phyloP scores from a whole-genome alignment of 2,329 filamentous ascomycete species.

The Fusarium virguliforme region DNA sequence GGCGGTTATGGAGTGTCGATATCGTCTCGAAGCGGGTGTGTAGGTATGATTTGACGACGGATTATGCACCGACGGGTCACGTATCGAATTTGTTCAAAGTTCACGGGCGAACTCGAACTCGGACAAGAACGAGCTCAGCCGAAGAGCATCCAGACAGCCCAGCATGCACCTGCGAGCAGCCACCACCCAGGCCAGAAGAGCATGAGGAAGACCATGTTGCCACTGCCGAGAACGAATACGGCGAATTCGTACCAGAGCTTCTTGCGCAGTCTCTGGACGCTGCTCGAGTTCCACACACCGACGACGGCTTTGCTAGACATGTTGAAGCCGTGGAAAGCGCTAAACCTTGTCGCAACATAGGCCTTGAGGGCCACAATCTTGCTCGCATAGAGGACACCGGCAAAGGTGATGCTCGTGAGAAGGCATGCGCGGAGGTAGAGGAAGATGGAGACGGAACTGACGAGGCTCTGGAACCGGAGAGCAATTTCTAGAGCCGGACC shows the following conservation, averaged over 20 bases:
- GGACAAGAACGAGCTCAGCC: conserved; percentile 52
- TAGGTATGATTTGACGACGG: conserved; percentile 22
- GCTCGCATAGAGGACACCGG: conserved; percentile 45
- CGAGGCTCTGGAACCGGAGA: conserved; percentile 56
- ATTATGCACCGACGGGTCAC: conserved; percentile 32
- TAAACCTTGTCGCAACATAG: conserved; percentile 51
- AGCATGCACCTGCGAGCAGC: conserved; percentile 59
- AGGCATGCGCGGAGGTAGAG: conserved; percentile 54
- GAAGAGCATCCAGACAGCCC: conserved; percentile 55
- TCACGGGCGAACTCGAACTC: conserved; percentile 22
- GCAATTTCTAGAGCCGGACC: conserved; percentile 56
- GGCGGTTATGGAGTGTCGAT: conserved; percentile 16
- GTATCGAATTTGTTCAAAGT: conserved; percentile 28
- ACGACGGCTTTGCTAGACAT: conserved; percentile 51
- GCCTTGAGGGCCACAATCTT: conserved; percentile 50
- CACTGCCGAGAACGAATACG: conserved; percentile 66
- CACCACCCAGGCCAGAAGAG: conserved; percentile 74
- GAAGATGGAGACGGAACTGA: conserved; percentile 54
- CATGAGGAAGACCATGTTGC: conserved; percentile 65
- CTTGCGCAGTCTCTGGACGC: conserved; percentile 58
- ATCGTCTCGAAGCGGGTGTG: conserved; percentile 13
- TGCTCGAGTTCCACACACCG: conserved; percentile 59
- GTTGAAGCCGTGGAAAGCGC: conserved; percentile 51
- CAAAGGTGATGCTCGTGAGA: conserved; percentile 51
- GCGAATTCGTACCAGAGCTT: conserved; percentile 69